Evolutionary conservation across 2,329 filamentous ascomycete species (phyloP), one percentile per base, ranked within the genome.

Genomic region (Epichloe festucae): DNA sequence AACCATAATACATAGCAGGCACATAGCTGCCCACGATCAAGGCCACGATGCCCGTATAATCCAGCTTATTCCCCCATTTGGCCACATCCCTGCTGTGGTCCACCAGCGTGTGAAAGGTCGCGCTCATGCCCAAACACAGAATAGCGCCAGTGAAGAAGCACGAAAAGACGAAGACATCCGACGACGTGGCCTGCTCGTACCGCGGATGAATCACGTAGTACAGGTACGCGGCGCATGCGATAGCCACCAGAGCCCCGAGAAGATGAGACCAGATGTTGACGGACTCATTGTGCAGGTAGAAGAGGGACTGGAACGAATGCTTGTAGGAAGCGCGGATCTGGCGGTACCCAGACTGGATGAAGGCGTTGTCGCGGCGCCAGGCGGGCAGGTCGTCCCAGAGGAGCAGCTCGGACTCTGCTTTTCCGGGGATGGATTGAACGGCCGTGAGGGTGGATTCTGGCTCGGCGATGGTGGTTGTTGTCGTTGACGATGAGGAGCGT

Each of bases 11-110:
- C 53, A 98, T 68, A 48, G 87, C 85, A 2, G 93, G 90, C 45
- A 97, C 80, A 63, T 91, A 95, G 64, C 85, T 91, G 6, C 93
- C 93, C 58, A 91, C 87, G 53, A 97, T 97, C 58, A 98, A 72
- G 47, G 84, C 80, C 34, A 97, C 87, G 59, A 98, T 98, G 6
- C 93, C 93, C 5, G 91, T 80, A 65, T 98, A 97, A 65, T 98
- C 93, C 52, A 97, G 72, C 66, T 95, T 88, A 65, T 97, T 97
- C 11, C 90, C 73, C 73, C 89, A 87, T 55, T 79, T 83, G 2
- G 85, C 82, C 14, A 96, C 87, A 2, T 70, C 68, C 39, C 81
- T 79, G 17, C 87, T 93, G 67, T 98, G 93, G 58, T 96, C 95
- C 21, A 77, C 81, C 46, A 96, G 78, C 2, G 87, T 78, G 65